Percentiles rank a stretch among this genome's conserved stretches.
Conservation (phyloP, 2,329 filamentous ascomycete species). For the Ophiostoma tasmaniense region DNA sequence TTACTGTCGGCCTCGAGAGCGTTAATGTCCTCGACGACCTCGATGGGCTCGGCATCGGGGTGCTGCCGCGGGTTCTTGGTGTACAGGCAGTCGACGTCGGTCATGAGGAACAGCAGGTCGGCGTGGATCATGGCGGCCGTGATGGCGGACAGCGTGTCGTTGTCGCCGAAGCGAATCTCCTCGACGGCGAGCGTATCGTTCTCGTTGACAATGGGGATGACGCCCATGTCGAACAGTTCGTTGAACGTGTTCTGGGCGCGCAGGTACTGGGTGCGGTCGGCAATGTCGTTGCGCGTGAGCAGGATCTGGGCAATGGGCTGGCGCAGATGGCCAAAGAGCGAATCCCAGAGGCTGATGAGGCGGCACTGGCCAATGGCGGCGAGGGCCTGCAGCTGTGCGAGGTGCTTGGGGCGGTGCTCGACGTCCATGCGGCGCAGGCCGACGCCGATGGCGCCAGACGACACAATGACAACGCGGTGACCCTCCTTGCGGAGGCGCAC, state of each 20-base stretch:
- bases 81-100: slow-evolving; percentile 94
- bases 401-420: slow-evolving; percentile 76
- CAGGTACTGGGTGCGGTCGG: slow-evolving; percentile 86
- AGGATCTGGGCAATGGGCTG: slow-evolving; percentile 94
- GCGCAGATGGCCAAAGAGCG: slow-evolving; percentile 74
- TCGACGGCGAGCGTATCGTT: slow-evolving; percentile 95
- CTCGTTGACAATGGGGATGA: slow-evolving; percentile 97
- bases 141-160: slow-evolving; percentile 93
- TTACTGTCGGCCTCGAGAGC: slow-evolving; percentile 71
- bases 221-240: slow-evolving; percentile 85
- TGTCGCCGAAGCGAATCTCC: slow-evolving; percentile 99
- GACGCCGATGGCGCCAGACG: slow-evolving; percentile 92
- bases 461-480: slow-evolving; percentile 90
- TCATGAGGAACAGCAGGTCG: slow-evolving; percentile 96
- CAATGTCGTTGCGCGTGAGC: slow-evolving; percentile 90
- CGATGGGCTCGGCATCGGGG: slow-evolving; percentile 79
- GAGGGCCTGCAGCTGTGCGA: slow-evolving; percentile 84
- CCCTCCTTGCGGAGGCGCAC: slow-evolving; percentile 82
- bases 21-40: slow-evolving; percentile 83
- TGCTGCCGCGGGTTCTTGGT: slow-evolving; percentile 86
- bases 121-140: slow-evolving; percentile 96
- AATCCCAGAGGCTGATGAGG: slow-evolving; percentile 92
- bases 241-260: slow-evolving; percentile 95
- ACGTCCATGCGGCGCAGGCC: slow-evolving; percentile 85
- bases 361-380: slow-evolving; percentile 94